These are phyloP conservation scores for Thelonectria blattea DNA, from an alignment of 2,329 filamentous ascomycete genomes.

Conservation along the genomic window DNA sequence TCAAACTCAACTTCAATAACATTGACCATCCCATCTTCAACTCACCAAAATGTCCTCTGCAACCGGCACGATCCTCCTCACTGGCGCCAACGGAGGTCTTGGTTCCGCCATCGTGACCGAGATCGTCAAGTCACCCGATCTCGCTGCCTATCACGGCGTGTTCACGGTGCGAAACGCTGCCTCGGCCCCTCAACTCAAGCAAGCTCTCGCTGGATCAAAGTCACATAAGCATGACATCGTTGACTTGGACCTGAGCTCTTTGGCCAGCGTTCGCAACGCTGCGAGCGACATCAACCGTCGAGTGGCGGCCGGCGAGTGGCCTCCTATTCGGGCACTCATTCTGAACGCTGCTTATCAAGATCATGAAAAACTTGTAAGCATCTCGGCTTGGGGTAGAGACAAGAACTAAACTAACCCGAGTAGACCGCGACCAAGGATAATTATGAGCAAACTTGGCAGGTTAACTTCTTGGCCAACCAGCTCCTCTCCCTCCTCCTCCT, in stretches of 20 bases:
- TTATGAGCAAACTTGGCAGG: conserved; percentile 42
- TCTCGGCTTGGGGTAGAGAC: background rate
- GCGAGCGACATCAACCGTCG: conserved; percentile 40
- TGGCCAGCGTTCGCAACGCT: conserved; percentile 36
- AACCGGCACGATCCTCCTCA: conserved; percentile 44
- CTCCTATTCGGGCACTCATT: conserved; percentile 48
- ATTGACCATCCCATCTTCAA: background rate
- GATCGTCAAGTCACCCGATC: conserved; percentile 37
- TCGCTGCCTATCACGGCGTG: conserved; percentile 44
- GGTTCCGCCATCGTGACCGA: conserved; percentile 43
- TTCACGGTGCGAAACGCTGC: conserved; percentile 46
- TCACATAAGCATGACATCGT: conserved; percentile 42
- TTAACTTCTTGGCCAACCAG: conserved; percentile 43
- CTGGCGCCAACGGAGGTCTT: conserved; percentile 48
- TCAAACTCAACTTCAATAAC: background rate
- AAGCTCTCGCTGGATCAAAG: conserved; percentile 29
- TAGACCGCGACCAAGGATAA: conserved; percentile 41
- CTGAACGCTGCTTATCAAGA: conserved; percentile 44
- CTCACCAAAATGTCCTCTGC: conserved; percentile 22
- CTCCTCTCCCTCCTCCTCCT: conserved; percentile 40
- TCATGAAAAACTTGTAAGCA: conserved; percentile 33
- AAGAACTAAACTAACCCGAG: conserved; percentile 4
- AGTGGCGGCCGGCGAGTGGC: conserved; percentile 42
- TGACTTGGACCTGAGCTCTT: conserved; percentile 41
- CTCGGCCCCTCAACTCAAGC: conserved; percentile 39